phyloP scores from a whole-genome alignment of 2,329 filamentous ascomycete species.

The Byssoonygena ceratinophila region DNA sequence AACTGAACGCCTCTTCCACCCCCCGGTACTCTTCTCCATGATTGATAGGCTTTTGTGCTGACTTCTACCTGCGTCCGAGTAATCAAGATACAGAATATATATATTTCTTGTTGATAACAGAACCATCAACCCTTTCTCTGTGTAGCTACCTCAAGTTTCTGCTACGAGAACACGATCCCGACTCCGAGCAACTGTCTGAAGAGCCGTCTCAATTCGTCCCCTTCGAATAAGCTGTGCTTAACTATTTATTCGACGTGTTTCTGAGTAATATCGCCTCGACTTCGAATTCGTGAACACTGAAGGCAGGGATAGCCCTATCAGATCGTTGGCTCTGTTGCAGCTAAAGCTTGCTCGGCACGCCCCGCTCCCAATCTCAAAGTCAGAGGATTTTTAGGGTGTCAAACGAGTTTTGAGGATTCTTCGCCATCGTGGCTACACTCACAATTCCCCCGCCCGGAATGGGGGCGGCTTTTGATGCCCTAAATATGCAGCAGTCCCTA shows the following conservation, averaged over 20 bases:
- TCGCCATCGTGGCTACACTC: slow-evolving; percentile 49
- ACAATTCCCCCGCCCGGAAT: slow-evolving; percentile 51
- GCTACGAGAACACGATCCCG: too few species aligned
- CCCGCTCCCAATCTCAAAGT: not conserved
- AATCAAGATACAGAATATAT: not conserved
- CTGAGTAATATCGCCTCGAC: too few species aligned
- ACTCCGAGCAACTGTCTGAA: too few species aligned
- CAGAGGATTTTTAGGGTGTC: not conserved
- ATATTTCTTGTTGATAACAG: not conserved
- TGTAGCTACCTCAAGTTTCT: too few species aligned
- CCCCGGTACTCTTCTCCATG: slow-evolving; percentile 3
- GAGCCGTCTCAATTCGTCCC: too few species aligned
- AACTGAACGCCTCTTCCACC: slow-evolving; percentile 12
- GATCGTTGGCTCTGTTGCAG: too few species aligned
- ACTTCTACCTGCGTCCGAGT: not conserved
- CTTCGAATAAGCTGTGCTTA: too few species aligned
- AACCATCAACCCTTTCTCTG: too few species aligned
- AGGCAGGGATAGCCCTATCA: too few species aligned
- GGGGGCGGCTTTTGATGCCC: slow-evolving; percentile 51
- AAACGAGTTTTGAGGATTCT: not conserved
- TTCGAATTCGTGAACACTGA: too few species aligned
- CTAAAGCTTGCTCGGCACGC: not conserved
- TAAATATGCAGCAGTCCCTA: slow-evolving; percentile 55
- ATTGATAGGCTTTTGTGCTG: not conserved
- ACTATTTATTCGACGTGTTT: too few species aligned